Percentiles rank a stretch among this genome's conserved stretches.
Evolutionary conservation across 805 yeast species (phyloP).

Genomic region (Blastobotrys americana): DNA sequence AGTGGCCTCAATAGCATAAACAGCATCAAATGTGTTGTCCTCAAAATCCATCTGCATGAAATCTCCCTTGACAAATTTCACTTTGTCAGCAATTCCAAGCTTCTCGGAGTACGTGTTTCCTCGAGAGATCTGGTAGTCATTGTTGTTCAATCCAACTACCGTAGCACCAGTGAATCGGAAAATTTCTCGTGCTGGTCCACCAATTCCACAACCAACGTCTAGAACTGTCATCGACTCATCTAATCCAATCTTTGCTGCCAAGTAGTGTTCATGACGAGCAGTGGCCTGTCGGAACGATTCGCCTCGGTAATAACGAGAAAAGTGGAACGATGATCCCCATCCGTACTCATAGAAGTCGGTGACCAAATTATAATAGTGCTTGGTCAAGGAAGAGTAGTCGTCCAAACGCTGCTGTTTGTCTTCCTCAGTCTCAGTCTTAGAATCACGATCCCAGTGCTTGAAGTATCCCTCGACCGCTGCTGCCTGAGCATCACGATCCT

Average conservation of each 20-base stretch:
- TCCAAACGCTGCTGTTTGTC: constrained; percentile 50
- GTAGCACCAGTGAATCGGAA: constrained; percentile 81
- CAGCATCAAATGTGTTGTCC: constrained; percentile 86
- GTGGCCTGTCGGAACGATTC: constrained; percentile 91
- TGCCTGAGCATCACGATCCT: constrained; percentile 70
- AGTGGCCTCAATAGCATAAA: constrained; percentile 97
- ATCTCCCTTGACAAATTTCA: constrained; percentile 90
- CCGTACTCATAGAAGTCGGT: constrained; percentile 99
- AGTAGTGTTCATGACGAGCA: constrained; percentile 90
- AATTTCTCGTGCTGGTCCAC: constrained; percentile 98
- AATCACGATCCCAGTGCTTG: constrained; percentile 90
- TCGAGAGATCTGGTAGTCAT: constrained; percentile 89
- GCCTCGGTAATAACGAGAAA: constrained; percentile 86
- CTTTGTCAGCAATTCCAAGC: constrained; percentile 59
- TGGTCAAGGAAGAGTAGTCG: constrained; percentile 86
- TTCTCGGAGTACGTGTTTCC: constrained; percentile 73
- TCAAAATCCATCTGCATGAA: constrained; percentile 98
- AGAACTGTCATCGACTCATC: constrained; percentile 75
- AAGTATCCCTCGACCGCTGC: constrained; percentile 86
- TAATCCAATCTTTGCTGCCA: constrained; percentile 81
- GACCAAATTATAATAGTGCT: constrained; percentile 92
- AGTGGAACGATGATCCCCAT: constrained; percentile 98
- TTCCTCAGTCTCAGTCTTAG: constrained; percentile 57
- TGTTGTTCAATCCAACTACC: constrained; percentile 88
- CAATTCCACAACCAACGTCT: constrained; percentile 99